phyloP scores from a whole-genome alignment of 495 filamentous ascomycete species.

The Parachaetomium inaequale region DNA sequence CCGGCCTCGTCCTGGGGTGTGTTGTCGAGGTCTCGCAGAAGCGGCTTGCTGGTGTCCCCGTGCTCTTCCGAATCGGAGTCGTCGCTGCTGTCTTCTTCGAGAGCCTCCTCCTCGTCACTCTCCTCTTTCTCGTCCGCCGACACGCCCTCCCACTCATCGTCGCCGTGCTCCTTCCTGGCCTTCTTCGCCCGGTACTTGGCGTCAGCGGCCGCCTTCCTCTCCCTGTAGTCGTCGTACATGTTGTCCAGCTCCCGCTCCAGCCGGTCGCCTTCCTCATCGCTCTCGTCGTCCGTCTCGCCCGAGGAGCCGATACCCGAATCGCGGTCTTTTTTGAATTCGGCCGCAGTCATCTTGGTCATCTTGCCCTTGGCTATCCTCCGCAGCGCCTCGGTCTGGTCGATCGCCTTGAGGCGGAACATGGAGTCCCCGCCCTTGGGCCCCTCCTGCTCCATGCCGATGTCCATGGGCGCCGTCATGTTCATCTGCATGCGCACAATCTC shows the following conservation, averaged over 20 bases:
- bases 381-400: constrained; percentile 69
- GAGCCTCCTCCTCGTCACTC: constrained; percentile 41
- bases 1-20: constrained; percentile 44
- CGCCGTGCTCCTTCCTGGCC: constrained; percentile 73
- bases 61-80: constrained; percentile 49
- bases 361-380: constrained; percentile 71
- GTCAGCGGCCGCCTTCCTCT: constrained; percentile 70
- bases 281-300: constrained; percentile 55
- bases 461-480: constrained; percentile 92
- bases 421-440: constrained; percentile 69
- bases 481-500: constrained; percentile 93
- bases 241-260: constrained; percentile 80
- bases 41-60: constrained; percentile 32
- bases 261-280: constrained; percentile 74
- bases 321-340: constrained; percentile 54
- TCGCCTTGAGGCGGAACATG: constrained; percentile 76
- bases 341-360: constrained; percentile 59
- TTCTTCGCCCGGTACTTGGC: constrained; percentile 88
- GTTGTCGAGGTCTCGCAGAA: constrained; percentile 53
- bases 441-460: constrained; percentile 91
- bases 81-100: constrained; percentile 57
- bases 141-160: constrained; percentile 89
- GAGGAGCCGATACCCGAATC: constrained; percentile 55
- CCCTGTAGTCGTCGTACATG: constrained; percentile 82
- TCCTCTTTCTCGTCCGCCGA: constrained; percentile 62